Percentiles rank a stretch among this genome's conserved stretches.
phyloP scores from a whole-genome alignment of 257 asterid species.

The Solanum medicagineum region DNA sequence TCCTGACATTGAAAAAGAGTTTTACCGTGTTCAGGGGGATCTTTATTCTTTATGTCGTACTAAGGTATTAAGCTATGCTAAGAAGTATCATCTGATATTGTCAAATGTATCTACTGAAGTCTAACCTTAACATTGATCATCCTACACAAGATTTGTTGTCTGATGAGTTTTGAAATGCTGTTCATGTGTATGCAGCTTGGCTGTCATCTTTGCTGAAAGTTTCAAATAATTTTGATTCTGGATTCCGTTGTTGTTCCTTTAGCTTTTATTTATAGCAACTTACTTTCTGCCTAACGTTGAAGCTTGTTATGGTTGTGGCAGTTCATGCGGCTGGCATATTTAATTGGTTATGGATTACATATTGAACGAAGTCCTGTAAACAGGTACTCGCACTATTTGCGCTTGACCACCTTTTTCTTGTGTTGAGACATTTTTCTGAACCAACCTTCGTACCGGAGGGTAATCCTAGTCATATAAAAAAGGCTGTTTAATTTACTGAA shows the following conservation, averaged over 20 bases:
- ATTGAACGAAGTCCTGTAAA: slow-evolving; percentile 91
- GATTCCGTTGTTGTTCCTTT: background rate
- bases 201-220: background rate
- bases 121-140: background rate
- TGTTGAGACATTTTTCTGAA: background rate
- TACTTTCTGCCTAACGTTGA: slow-evolving; percentile 6
- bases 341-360: slow-evolving; percentile 82
- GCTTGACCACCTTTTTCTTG: background rate
- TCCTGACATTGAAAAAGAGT: slow-evolving; percentile 81
- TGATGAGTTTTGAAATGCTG: background rate
- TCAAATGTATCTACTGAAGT: background rate
- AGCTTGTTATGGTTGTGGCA: slow-evolving; percentile 35
- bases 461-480: slow-evolving; percentile 1
- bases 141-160: background rate
- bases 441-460: background rate
- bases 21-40: slow-evolving; percentile 86
- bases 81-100: background rate
- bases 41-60: slow-evolving; percentile 82
- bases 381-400: slow-evolving; percentile 37
- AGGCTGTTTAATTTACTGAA: slow-evolving; percentile 10
- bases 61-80: slow-evolving; percentile 41
- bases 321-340: slow-evolving; percentile 96
- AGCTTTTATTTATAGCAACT: background rate
- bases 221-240: background rate
- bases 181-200: background rate